Base-by-base conservation (phyloP, 2,329 filamentous ascomycete species). In the Pyrenophora graminea region DNA sequence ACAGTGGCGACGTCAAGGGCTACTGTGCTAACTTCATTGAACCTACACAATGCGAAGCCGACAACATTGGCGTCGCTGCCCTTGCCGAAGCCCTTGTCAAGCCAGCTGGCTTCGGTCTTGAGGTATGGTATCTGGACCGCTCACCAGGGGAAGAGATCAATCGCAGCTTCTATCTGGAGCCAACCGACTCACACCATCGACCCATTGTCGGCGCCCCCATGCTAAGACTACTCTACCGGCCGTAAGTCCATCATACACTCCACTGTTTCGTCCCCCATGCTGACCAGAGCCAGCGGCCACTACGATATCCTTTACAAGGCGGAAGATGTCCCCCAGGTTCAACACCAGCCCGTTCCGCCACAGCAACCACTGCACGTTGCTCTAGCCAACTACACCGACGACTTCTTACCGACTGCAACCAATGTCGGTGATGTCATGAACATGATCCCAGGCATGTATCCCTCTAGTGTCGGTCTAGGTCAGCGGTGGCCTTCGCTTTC, bases 221-320 rank as follows among this genome's bases (percentile, higher is more conserved):
- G 77, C 70, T 95, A 78, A 78, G 82, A 56, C 74, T 88, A n/a
- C 77, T 88, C 19, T 88, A 88, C 66, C 78, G 85, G 65, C 85
- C 85, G 83, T 86, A 70, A 76, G 83, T 61, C 19, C 21, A 30
- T 39, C n/a, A 18, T 12, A 15, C 18, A 21, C 34, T 13, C 15
- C 13, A 8, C 23, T 7, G 10, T 32, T 18, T 3, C 17, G 3
- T 27, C 17, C 15, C 56, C 3, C 30, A 18, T 38, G 47, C 51
- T 59, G 19, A 55, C 47, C 69, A 53, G 19, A 37, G 17, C n/a
- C 58, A 86, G 84, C 36, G 91, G 90, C 53, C 94, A 97, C 74
- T 99, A 97, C 73, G 94, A 97, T 73, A 86, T 99, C 55, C 81
- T 97, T 30, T 99, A 99, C 78, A 86, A 85, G 69, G 77, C 80